Percentiles rank a stretch among this genome's conserved stretches.
Evolutionary conservation across 306 rosid species (phyloP).

Genomic region (Fagus crenata): DNA sequence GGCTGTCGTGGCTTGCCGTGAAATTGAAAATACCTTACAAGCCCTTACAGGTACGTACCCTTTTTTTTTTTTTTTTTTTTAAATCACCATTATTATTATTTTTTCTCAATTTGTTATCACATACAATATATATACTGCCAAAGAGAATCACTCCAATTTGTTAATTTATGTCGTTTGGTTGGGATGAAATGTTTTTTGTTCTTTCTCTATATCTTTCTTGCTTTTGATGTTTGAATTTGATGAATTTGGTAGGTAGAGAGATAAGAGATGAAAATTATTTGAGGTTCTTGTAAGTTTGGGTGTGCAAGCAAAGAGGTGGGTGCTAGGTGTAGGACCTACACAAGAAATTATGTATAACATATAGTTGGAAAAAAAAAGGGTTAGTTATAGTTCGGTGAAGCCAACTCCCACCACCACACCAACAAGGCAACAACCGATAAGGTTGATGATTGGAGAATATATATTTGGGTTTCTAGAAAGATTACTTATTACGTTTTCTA

Average conservation of each 20-base stretch:
- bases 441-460: slow-evolving; percentile 12
- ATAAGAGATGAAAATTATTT: slow-evolving; percentile 8
- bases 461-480: background rate
- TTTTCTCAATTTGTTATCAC: background rate
- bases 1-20: slow-evolving; percentile 99
- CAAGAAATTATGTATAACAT: slow-evolving; percentile 23
- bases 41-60: slow-evolving; percentile 71
- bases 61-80: background rate
- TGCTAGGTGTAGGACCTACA: slow-evolving; percentile 46
- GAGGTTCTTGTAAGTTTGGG: slow-evolving; percentile 34
- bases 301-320: slow-evolving; percentile 34
- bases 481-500: background rate
- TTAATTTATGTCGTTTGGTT: background rate
- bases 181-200: background rate
- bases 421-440: slow-evolving; percentile 41
- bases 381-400: slow-evolving; percentile 50
- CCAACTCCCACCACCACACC: slow-evolving; percentile 45
- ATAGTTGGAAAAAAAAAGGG: slow-evolving; percentile 29
- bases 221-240: slow-evolving; percentile 22
- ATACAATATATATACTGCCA: background rate
- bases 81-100: background rate
- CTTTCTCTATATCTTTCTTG: background rate
- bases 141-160: background rate
- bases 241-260: slow-evolving; percentile 32
- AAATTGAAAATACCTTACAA: slow-evolving; percentile 88